Evolutionary conservation across 257 asterid genomes (phyloP).

Genomic region (Solanum sejunctum): DNA sequence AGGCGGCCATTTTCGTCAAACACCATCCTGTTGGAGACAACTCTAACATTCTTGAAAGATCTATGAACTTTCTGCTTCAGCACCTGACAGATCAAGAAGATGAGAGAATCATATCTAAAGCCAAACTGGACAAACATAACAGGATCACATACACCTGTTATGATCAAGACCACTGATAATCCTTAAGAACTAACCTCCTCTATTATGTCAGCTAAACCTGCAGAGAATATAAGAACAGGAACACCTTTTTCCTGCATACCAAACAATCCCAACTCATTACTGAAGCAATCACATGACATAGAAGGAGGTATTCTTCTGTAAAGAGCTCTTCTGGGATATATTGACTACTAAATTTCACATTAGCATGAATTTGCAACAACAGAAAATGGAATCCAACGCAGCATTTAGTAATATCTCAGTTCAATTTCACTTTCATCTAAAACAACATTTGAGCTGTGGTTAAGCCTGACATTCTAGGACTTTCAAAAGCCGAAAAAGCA

Average conservation of each 20-base stretch:
- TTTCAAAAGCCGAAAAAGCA: not conserved
- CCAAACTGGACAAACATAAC: not conserved
- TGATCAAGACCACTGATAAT: conserved; percentile 3
- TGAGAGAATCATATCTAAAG: conserved; percentile 13
- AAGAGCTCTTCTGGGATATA: not conserved
- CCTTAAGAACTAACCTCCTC: conserved; percentile 62
- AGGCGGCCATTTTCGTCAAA: conserved; percentile 66
- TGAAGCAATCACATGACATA: not conserved
- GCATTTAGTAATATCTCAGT: not conserved
- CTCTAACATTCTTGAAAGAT: conserved; percentile 67
- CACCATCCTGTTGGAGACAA: conserved; percentile 87
- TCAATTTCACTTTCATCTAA: not conserved
- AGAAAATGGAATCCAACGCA: not conserved
- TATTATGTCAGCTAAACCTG: conserved; percentile 92
- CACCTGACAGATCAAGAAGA: conserved; percentile 38
- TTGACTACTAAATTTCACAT: not conserved
- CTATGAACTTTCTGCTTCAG: conserved; percentile 76
- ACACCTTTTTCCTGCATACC: conserved; percentile 54
- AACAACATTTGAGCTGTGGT: not conserved
- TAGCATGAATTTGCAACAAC: not conserved
- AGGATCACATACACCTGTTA: not conserved
- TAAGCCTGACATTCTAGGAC: not conserved
- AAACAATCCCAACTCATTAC: not conserved
- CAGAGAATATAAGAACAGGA: conserved; percentile 89
- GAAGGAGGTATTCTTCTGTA: not conserved